These are phyloP conservation scores for Carnegiea gigantea DNA, from an alignment of 179 eudicot genomes.

Conservation along the genomic window DNA sequence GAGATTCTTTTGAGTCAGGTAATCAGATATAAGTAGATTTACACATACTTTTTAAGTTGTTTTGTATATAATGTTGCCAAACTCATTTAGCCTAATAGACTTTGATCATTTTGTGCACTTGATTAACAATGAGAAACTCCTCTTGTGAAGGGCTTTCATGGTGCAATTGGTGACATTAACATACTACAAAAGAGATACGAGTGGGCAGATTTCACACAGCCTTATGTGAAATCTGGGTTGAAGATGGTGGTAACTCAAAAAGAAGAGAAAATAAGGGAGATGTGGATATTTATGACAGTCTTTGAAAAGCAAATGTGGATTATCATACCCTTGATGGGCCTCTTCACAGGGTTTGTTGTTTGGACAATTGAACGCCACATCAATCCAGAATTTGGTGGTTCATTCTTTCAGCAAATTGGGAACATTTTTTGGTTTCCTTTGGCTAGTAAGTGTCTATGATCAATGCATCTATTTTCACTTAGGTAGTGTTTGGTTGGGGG, in stretches of 20 bases:
- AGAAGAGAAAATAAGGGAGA: constrained; percentile 25
- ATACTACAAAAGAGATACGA: constrained; percentile 36
- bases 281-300: constrained; percentile 36
- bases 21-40: too few species aligned
- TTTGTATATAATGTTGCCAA: too few species aligned
- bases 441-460: constrained; percentile 30
- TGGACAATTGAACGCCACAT: constrained; percentile 37
- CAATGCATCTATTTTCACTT: neutral
- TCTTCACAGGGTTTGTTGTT: constrained; percentile 32
- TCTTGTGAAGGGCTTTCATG: constrained; percentile 32
- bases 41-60: too few species aligned
- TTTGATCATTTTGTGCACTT: neutral
- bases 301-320: constrained; percentile 39
- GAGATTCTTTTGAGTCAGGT: too few species aligned
- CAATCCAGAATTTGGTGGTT: constrained; percentile 32
- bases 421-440: constrained; percentile 40
- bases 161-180: constrained; percentile 37
- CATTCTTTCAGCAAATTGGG: constrained; percentile 27
- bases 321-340: constrained; percentile 29
- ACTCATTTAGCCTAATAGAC: too few species aligned
- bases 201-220: constrained; percentile 45
- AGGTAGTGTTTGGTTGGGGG: too few species aligned
- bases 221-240: constrained; percentile 41
- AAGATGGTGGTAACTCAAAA: constrained; percentile 37
- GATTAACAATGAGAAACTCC: neutral